These are phyloP conservation scores for Calophaca sinica DNA, from an alignment of 306 rosid genomes.

Conservation along the genomic window DNA sequence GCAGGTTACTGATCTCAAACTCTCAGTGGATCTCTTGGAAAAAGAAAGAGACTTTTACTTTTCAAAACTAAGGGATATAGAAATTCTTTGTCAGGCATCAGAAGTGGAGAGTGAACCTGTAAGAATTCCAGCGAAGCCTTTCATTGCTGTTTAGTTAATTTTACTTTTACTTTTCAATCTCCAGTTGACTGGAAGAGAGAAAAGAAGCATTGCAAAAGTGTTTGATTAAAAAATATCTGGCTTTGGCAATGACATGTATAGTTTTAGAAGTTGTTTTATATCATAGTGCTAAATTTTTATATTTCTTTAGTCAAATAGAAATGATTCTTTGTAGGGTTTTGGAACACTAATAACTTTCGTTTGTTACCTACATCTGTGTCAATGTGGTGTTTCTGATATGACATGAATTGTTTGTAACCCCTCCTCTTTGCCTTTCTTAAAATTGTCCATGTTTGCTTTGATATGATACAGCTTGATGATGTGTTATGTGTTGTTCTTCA, in stretches of 20 bases:
- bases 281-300: not conserved
- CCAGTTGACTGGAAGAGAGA: slow-evolving; percentile 1
- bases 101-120: slow-evolving; percentile 85
- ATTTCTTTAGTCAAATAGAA: slow-evolving; percentile 3
- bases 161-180: slow-evolving; percentile 21
- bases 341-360: not conserved
- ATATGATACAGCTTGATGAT: not conserved
- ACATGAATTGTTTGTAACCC: not conserved
- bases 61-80: slow-evolving; percentile 90
- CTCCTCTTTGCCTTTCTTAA: not conserved
- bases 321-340: not conserved
- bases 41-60: slow-evolving; percentile 98
- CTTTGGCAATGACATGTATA: not conserved
- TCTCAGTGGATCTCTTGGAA: slow-evolving; percentile 87
- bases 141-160: slow-evolving; percentile 13
- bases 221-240: not conserved
- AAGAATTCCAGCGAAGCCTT: slow-evolving; percentile 51
- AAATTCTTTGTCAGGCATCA: slow-evolving; percentile 85
- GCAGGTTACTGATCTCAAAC: slow-evolving; percentile 87
- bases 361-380: not conserved
- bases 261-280: not conserved
- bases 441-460: not conserved
- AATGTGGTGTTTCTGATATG: not conserved
- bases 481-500: slow-evolving; percentile 2
- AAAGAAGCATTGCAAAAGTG: not conserved